phyloP scores from a whole-genome alignment of 1,284 basidiomycete genomes.

The Cutaneotrichosporon cavernicola region DNA sequence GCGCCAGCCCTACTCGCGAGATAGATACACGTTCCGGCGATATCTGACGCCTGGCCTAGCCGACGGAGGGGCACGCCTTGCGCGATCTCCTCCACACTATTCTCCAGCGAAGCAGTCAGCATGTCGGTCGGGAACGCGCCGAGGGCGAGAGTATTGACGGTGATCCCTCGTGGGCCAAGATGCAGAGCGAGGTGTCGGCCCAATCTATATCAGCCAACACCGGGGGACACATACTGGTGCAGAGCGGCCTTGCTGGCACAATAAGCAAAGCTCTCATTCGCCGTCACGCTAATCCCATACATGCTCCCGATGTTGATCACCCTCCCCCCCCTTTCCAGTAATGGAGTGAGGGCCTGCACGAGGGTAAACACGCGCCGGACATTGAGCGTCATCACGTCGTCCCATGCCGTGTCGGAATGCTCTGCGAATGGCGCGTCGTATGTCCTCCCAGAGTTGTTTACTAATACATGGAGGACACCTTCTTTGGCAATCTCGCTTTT shows the following conservation, averaged over 20 bases:
- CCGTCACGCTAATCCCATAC: conserved; percentile 60
- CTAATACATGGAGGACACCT: conserved; percentile 63
- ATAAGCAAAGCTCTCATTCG: conserved; percentile 69
- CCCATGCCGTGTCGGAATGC: conserved; percentile 17
- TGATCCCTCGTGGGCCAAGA: conserved; percentile 62
- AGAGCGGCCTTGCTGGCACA: conserved; percentile 62
- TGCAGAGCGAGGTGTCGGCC: conserved; percentile 57
- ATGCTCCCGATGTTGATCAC: conserved; percentile 68
- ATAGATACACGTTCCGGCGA: conserved; percentile 54
- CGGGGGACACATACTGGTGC: conserved; percentile 38
- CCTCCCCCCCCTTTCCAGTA: conserved; percentile 59
- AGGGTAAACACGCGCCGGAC: conserved; percentile 14
- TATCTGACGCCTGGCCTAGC: conserved; percentile 61
- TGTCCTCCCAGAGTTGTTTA: conserved; percentile 40
- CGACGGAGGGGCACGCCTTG: conserved; percentile 57
- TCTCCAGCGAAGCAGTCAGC: conserved; percentile 59
- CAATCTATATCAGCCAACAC: not conserved
- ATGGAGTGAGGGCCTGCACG: conserved; percentile 16
- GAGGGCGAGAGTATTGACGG: conserved; percentile 64
- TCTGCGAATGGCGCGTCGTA: conserved; percentile 16
- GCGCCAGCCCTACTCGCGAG: not conserved
- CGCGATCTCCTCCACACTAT: conserved; percentile 55
- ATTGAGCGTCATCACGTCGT: conserved; percentile 22
- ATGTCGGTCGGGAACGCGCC: conserved; percentile 54
- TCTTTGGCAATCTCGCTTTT: conserved; percentile 56